Percentiles rank a stretch among this genome's conserved stretches.
phyloP scores from a whole-genome alignment of 805 yeast species.

The Saccharomycopsis selenospora region DNA sequence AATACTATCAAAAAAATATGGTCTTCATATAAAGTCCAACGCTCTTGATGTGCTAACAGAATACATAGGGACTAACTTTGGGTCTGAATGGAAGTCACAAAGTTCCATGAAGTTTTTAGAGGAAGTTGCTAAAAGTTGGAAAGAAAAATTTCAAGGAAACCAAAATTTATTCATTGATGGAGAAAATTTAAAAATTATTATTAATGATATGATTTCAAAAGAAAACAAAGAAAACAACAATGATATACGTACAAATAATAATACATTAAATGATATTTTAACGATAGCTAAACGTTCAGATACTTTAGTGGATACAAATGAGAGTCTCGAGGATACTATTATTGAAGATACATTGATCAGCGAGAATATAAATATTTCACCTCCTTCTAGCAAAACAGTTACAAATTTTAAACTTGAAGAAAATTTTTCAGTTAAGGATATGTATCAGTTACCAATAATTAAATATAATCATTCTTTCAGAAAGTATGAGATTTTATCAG shows the following conservation, averaged over 20 bases:
- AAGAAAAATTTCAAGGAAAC: conserved; percentile 53
- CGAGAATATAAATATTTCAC: conserved; percentile 21
- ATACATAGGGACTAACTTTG: conserved; percentile 69
- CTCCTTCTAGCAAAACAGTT: conserved; percentile 5
- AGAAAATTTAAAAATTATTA: conserved; percentile 52
- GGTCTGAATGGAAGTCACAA: conserved; percentile 77
- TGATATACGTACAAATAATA: conserved; percentile 4
- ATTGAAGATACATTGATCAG: not conserved
- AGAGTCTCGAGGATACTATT: conserved; percentile 6
- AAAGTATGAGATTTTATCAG: conserved; percentile 41
- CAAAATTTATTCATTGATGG: conserved; percentile 82
- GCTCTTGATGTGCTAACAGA: conserved; percentile 70
- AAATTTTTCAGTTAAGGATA: conserved; percentile 39
- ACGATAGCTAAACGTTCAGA: conserved; percentile 20
- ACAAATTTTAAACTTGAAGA: conserved; percentile 14
- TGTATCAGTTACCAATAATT: conserved; percentile 57
- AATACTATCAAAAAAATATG: conserved; percentile 84
- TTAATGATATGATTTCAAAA: conserved; percentile 40
- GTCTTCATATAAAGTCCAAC: conserved; percentile 79
- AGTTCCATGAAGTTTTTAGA: conserved; percentile 62
- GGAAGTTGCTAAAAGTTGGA: conserved; percentile 76
- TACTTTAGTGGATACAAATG: conserved; percentile 18
- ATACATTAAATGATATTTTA: conserved; percentile 22
- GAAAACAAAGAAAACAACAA: conserved; percentile 7
- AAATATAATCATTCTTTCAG: conserved; percentile 54